phyloP scores from a whole-genome alignment of 495 filamentous ascomycete genomes.

The Neurospora sp. region DNA sequence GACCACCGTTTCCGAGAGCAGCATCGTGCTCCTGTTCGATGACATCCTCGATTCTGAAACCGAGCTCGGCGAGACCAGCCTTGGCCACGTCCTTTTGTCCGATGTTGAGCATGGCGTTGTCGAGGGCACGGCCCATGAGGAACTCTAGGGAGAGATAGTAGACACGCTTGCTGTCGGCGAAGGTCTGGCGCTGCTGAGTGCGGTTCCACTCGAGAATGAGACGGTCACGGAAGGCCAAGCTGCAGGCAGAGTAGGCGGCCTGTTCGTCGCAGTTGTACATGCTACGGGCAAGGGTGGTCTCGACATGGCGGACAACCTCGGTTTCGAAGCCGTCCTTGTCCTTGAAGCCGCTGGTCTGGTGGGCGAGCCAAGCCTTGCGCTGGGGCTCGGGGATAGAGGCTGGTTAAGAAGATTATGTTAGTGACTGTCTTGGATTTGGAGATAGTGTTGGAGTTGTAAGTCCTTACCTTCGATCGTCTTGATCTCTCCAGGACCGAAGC shows the following conservation, averaged over 20 bases:
- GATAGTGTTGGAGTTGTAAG: neutral
- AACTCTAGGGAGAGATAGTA: conserved; percentile 98
- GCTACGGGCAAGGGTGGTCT: conserved; percentile 90
- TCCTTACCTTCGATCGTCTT: conserved; percentile 72
- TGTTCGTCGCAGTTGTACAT: conserved; percentile 97
- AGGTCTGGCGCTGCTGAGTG: conserved; percentile 93
- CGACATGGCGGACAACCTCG: conserved; percentile 86
- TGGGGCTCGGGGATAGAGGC: conserved; percentile 76
- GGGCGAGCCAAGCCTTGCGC: conserved; percentile 79
- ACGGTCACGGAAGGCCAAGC: conserved; percentile 84
- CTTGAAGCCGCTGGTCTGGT: conserved; percentile 58
- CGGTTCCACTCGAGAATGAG: conserved; percentile 94
- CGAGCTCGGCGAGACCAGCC: conserved; percentile 75
- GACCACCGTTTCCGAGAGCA: conserved; percentile 88
- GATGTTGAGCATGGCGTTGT: conserved; percentile 97
- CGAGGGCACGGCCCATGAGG: conserved; percentile 88
- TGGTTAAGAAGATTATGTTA: conserved; percentile 17
- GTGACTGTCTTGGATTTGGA: neutral
- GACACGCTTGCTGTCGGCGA: conserved; percentile 78
- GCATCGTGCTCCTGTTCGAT: conserved; percentile 94
- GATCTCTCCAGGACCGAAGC: conserved; percentile 82
- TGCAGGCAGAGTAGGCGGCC: conserved; percentile 84
- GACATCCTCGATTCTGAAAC: conserved; percentile 94
- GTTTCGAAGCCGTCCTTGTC: conserved; percentile 58
- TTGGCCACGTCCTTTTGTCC: conserved; percentile 76